Evolutionary conservation across 1,284 basidiomycete species (phyloP).

Genomic region (Anthracocystis walkeri): DNA sequence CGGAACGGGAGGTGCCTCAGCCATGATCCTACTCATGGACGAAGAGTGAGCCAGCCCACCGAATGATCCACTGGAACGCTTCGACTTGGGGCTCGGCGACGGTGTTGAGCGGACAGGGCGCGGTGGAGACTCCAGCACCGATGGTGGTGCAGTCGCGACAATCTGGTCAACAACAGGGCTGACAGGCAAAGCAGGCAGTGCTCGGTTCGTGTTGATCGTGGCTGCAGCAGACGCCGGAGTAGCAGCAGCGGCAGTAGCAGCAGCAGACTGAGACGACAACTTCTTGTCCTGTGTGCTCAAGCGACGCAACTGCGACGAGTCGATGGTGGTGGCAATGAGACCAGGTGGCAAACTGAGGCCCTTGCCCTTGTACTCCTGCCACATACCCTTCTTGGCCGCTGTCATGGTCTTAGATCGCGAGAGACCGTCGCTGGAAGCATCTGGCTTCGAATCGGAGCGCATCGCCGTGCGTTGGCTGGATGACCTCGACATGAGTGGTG

Average conservation of each 20-base stretch:
- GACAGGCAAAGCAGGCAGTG: slow-evolving; percentile 3
- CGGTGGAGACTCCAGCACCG: slow-evolving; percentile 29
- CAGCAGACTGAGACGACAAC: slow-evolving; percentile 14
- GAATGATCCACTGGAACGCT: slow-evolving; percentile 23
- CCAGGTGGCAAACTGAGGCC: slow-evolving; percentile 59
- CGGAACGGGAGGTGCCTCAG: slow-evolving; percentile 55
- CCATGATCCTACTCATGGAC: slow-evolving; percentile 41
- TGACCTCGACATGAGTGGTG: slow-evolving; percentile 41
- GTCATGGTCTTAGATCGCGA: slow-evolving; percentile 42
- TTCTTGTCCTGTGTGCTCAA: slow-evolving; percentile 30
- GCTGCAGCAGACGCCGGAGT: not conserved
- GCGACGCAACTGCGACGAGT: slow-evolving; percentile 41
- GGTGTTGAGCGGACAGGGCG: slow-evolving; percentile 14
- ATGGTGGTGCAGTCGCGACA: slow-evolving; percentile 14
- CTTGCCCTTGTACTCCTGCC: slow-evolving; percentile 56
- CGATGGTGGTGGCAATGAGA: slow-evolving; percentile 57
- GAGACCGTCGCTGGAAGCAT: slow-evolving; percentile 15
- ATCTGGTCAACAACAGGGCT: slow-evolving; percentile 20
- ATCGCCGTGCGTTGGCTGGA: slow-evolving; percentile 47
- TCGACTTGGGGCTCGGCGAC: slow-evolving; percentile 27
- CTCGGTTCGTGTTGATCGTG: not conserved
- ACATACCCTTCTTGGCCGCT: slow-evolving; percentile 33
- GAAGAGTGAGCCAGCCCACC: slow-evolving; percentile 26
- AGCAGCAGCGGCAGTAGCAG: slow-evolving; percentile 6
- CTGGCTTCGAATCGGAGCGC: slow-evolving; percentile 12